Conservation (phyloP, 2,329 filamentous ascomycete genomes). For the Sclerotinia subarctica region DNA sequence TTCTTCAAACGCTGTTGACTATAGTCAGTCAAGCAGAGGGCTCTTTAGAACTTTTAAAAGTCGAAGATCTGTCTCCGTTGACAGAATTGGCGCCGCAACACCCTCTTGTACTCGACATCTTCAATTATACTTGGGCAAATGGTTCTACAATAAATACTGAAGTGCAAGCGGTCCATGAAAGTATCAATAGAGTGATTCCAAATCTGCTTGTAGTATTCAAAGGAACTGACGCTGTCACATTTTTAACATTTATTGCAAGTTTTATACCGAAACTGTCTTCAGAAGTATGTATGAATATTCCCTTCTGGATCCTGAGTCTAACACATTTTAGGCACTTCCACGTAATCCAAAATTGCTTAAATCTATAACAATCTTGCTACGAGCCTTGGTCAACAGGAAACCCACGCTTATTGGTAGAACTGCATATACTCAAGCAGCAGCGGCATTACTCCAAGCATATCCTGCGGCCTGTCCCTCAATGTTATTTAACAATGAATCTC, state of each 20-base stretch:
- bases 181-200: constrained; percentile 49
- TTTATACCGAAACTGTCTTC: constrained; percentile 50
- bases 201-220: constrained; percentile 52
- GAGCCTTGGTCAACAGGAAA: constrained; percentile 51
- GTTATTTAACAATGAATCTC: constrained; percentile 49
- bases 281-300: constrained; percentile 42
- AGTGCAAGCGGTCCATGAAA: constrained; percentile 40
- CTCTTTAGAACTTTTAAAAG: constrained; percentile 46
- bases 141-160: constrained; percentile 39
- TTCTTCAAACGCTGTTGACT: constrained; percentile 56
- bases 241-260: constrained; percentile 55
- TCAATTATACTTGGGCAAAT: constrained; percentile 57
- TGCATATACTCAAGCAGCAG: constrained; percentile 58
- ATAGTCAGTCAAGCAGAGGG: constrained; percentile 53
- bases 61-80: constrained; percentile 53
- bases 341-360: constrained; percentile 53
- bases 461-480: constrained; percentile 46
- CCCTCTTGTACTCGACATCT: constrained; percentile 52
- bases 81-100: constrained; percentile 56
- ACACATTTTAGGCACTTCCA: constrained; percentile 45
- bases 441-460: constrained; percentile 55
- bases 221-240: constrained; percentile 57
- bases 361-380: constrained; percentile 48
- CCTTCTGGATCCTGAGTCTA: constrained; percentile 2
- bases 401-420: constrained; percentile 54